Evolutionary conservation across 345 rosid genomes (phyloP), one percentile per base, ranked within the genome.

Genomic region (Populus ilicifolia): DNA sequence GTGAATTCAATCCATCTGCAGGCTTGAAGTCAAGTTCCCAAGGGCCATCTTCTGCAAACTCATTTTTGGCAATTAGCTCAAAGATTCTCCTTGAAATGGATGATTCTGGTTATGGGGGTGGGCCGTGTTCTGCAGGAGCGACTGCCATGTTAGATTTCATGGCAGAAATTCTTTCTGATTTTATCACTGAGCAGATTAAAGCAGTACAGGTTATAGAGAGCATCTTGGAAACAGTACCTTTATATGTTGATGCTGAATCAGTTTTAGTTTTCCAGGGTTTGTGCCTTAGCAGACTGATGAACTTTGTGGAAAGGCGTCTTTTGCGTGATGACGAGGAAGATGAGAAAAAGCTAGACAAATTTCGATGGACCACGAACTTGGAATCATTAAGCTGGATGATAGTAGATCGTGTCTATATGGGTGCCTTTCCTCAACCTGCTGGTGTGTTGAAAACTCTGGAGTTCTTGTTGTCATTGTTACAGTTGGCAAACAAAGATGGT

Each of bases 241-340:
- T 90, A 74, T 89, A 92, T 84, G 90, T 92, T 84, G 98, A 96
- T 85, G 89, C 92, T 87, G 97, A 96, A 83, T 85, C 96, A 44
- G 78, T 96, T 83, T 79, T 96, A 79, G 95, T 89, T 77, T 93
- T 96, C 80, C 99, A 96, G 86, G 99, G 99, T 63, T 88, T 94
- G 82, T 91, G 93, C 88, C 94, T 96, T 67, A 87, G 93, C 78
- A 89, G 97, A 84, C 85, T 96, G 80, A 92, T 96, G 97, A 96
- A 92, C 85, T 96, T 92, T 83, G 86, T 96, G 78, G 99, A 96
- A 85, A 96, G 98, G 87, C 96, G 94, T 79, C 92, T 96, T 70
- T 80, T 96, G 83, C 97, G 97, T 86, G 99, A 96, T 81, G 99
- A 96, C 82, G 99, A 96, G 85, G 99, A 96, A 88, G 90, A 94